phyloP scores from a whole-genome alignment of 257 asterid species.

The Ophiorrhiza pumila region DNA sequence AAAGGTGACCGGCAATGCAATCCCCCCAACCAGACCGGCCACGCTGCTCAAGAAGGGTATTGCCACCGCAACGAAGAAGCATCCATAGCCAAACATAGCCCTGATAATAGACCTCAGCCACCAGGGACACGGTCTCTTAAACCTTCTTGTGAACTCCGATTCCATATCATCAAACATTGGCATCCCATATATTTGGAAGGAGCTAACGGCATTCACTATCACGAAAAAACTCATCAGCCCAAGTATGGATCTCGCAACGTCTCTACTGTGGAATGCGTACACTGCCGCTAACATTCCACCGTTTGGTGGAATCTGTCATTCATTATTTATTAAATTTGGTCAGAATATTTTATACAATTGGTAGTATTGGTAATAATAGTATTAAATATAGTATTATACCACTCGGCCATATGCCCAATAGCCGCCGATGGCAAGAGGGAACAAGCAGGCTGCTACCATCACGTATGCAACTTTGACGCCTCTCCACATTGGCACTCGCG shows the following conservation, averaged over 20 bases:
- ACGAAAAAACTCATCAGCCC: constrained; percentile 55
- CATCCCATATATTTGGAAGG: constrained; percentile 88
- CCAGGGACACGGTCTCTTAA: constrained; percentile 76
- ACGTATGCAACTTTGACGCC: constrained; percentile 70
- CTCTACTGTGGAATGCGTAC: constrained; percentile 48
- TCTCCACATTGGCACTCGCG: constrained; percentile 88
- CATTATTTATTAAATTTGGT: too few relatives aligned
- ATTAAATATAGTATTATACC: too few relatives aligned
- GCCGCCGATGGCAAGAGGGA: constrained; percentile 75
- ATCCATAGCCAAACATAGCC: constrained; percentile 48
- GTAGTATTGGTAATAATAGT: too few relatives aligned
- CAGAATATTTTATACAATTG: too few relatives aligned
- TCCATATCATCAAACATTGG: constrained; percentile 76
- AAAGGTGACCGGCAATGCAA: constrained; percentile 67
- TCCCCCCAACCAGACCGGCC: constrained; percentile 78
- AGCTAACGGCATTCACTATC: constrained; percentile 61
- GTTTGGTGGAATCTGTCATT: constrained; percentile 64
- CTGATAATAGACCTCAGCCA: constrained; percentile 64
- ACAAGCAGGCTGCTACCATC: constrained; percentile 66
- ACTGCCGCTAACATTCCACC: constrained; percentile 77
- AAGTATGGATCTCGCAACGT: constrained; percentile 42
- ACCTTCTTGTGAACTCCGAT: constrained; percentile 48
- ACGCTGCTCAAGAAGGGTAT: constrained; percentile 72
- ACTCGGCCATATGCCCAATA: constrained; percentile 81
- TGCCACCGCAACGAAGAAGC: constrained; percentile 77